These are phyloP conservation scores for Amaranthus palmeri DNA, from an alignment of 148 eudicot genomes.

Conservation along the genomic window DNA sequence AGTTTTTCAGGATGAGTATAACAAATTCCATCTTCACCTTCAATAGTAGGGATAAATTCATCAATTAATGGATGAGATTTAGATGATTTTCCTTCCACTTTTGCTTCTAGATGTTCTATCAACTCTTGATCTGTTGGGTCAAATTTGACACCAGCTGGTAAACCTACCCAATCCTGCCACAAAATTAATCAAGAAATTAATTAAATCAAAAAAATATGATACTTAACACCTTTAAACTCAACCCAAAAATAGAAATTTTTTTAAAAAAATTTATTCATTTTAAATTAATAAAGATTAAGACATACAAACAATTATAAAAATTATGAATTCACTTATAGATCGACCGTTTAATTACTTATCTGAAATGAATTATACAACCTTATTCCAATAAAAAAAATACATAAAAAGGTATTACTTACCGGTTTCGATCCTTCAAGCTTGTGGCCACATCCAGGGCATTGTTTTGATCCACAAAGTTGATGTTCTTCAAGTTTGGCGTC, in stretches of 20 bases:
- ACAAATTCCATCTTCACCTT: slow-evolving; percentile 99
- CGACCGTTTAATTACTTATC: no score
- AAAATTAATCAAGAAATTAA: slow-evolving; percentile 2
- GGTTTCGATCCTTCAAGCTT: slow-evolving; percentile 77
- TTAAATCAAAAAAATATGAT: slow-evolving; percentile 7
- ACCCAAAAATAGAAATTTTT: not conserved
- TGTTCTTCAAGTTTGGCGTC: slow-evolving; percentile 98
- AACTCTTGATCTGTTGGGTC: slow-evolving; percentile 99
- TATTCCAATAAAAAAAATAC: not conserved
- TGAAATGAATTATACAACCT: not conserved
- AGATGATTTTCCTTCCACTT: slow-evolving; percentile 58
- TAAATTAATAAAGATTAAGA: no score
- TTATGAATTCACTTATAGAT: no score
- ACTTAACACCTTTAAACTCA: not conserved
- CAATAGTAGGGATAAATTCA: slow-evolving; percentile 93
- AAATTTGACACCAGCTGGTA: slow-evolving; percentile 99
- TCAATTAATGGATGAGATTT: slow-evolving; percentile 96
- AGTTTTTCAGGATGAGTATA: slow-evolving; percentile 98
- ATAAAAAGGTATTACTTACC: slow-evolving; percentile 36
- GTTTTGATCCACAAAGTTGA: slow-evolving; percentile 82
- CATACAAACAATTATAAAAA: no score
- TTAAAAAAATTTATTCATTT: not conserved
- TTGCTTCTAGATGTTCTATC: slow-evolving; percentile 97
- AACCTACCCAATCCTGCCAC: slow-evolving; percentile 92
- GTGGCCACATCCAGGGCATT: slow-evolving; percentile 96